Conservation (phyloP, 441 rosid genomes). For the Croton laevigatus region DNA sequence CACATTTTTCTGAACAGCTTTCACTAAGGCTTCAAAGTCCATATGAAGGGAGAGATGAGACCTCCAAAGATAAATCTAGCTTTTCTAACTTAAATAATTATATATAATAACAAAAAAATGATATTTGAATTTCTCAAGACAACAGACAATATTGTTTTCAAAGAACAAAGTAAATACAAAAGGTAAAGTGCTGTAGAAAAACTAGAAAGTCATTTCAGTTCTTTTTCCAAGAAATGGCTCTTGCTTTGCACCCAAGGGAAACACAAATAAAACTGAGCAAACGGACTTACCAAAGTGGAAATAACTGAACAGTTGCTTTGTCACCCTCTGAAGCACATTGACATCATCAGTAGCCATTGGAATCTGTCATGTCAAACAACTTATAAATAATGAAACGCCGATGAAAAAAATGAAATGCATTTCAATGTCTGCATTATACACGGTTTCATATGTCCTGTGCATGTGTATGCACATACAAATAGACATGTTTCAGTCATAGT, state of each 20-base stretch:
- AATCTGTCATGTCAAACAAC: slow-evolving; percentile 41
- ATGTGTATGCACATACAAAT: neutral
- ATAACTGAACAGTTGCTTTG: slow-evolving; percentile 75
- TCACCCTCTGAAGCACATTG: slow-evolving; percentile 71
- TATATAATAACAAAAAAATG: neutral
- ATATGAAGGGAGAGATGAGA: neutral
- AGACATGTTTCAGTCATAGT: slow-evolving; percentile 11
- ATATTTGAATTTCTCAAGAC: no score
- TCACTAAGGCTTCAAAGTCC: neutral
- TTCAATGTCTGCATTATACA: no score
- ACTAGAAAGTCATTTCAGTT: no score
- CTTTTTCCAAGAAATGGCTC: neutral
- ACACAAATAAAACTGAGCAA: slow-evolving; percentile 5
- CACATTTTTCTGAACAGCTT: neutral
- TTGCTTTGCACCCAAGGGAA: neutral
- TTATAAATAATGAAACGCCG: neutral
- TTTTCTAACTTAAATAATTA: no score
- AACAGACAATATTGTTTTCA: neutral
- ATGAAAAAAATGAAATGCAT: neutral
- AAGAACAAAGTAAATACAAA: neutral
- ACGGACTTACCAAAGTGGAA: slow-evolving; percentile 58
- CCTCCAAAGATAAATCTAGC: neutral
- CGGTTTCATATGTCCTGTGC: no score
- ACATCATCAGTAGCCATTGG: slow-evolving; percentile 82
- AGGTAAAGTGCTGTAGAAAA: neutral